Base-by-base conservation (phyloP, 2,329 filamentous ascomycete species). In the Curvularia spicifera region DNA sequence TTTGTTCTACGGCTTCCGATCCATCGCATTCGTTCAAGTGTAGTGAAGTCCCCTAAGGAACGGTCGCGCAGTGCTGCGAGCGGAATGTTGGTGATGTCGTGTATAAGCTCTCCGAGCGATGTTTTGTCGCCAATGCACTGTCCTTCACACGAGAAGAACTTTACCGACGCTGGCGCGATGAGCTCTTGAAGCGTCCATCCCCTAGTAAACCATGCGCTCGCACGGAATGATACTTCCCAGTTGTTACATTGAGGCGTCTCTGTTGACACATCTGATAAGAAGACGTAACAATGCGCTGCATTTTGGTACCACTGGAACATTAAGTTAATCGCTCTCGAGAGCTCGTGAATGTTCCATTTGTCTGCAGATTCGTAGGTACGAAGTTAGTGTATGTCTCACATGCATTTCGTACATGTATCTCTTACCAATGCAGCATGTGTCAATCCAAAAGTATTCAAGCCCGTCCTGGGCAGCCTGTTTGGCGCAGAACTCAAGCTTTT, bases 221-320 rank as follows among this genome's bases (percentile, higher is more conserved):
- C 15, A 37, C 35, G 35, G 6, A 37, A 37, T 18, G 6, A 37
- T 37, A 5, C 15, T 18, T 43, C 18, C 18, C 39, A 43, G 39
- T 43, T 20, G 20, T 22, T n/a, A 7, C 12, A 18, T 37, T 18
- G 35, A 37, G 35, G 6, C 35, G 35, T 37, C 7, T 37, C n/a
- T 2, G 15, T 37, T 51, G 45, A 50, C n/a, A 61, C 58, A 18
- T 61, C 58, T 35, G 45, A 13, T 10, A 61, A 28, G 20, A 51
- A 57, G 5, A 56, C 53, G 28, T 56, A 51, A 26, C 53, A 56
- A 15, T 42, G 50, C 6, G 20, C 20, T 5, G 53, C 39, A 22
- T 51, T 24, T 10, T 31, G 24, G 18, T 56, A 56, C 53, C 53
- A 56, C 3, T 42, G 47, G 15, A 56, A 56, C 53, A 56, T 56